phyloP scores from a whole-genome alignment of 2,329 filamentous ascomycete species.

The Leptographium flavum region DNA sequence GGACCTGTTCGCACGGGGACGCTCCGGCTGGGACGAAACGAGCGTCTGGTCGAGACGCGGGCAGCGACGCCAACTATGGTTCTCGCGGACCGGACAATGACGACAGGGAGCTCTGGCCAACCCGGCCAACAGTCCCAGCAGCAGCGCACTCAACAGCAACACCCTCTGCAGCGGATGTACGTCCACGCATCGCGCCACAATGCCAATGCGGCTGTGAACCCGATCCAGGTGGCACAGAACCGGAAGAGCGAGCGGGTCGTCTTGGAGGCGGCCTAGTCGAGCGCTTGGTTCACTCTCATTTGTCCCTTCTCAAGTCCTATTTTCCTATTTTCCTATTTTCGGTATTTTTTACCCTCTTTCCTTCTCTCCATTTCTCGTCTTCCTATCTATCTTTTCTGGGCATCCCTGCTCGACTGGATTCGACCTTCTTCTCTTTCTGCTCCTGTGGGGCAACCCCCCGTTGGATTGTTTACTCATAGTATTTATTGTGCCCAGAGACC shows the following conservation, averaged over 20 bases:
- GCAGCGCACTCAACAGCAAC: not conserved
- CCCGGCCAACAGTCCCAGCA: not conserved
- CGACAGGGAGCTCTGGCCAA: not conserved
- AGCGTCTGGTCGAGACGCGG: conserved; percentile 24
- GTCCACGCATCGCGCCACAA: not conserved
- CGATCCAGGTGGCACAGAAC: conserved; percentile 20
- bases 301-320: not conserved
- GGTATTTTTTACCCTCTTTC: not conserved
- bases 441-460: not conserved
- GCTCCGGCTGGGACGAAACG: conserved; percentile 17
- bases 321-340: conserved; percentile 2
- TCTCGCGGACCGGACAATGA: conserved; percentile 13
- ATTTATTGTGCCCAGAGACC: not conserved
- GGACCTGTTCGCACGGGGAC: conserved; percentile 7
- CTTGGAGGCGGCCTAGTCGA: conserved; percentile 27
- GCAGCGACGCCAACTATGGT: conserved; percentile 32
- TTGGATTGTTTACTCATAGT: not conserved
- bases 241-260: conserved; percentile 40
- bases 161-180: conserved; percentile 3
- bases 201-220: conserved; percentile 1
- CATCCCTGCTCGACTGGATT: not conserved
- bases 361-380: not conserved
- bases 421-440: not conserved
- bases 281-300: not conserved
- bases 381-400: not conserved